A percentile compares a stretch with the other conserved stretches of the same genome.
phyloP scores from a whole-genome alignment of 805 yeast genomes.

The Wickerhamomyces bisporus region DNA sequence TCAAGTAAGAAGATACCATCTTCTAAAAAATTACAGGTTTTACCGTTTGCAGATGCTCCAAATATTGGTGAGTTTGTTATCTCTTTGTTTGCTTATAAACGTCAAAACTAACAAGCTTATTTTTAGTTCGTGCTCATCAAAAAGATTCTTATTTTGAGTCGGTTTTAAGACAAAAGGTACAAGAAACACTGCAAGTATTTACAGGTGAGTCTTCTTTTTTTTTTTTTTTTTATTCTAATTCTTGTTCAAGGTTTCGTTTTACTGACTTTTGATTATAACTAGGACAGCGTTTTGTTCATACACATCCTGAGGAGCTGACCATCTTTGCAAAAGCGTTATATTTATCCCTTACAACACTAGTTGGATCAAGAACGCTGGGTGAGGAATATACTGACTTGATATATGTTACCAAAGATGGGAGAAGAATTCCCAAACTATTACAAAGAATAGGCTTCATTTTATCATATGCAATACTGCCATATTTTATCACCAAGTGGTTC shows the following conservation, averaged over 20 bases:
- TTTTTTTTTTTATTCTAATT: not conserved
- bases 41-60: slow-evolving; percentile 82
- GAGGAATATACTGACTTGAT: slow-evolving; percentile 88
- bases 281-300: slow-evolving; percentile 63
- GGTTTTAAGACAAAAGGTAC: slow-evolving; percentile 47
- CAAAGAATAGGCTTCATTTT: slow-evolving; percentile 55
- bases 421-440: slow-evolving; percentile 37
- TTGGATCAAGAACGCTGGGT: slow-evolving; percentile 80
- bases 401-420: slow-evolving; percentile 54
- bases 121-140: slow-evolving; percentile 75
- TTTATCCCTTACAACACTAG: slow-evolving; percentile 65
- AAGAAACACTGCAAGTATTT: slow-evolving; percentile 47
- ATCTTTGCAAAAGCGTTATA: slow-evolving; percentile 57
- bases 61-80: slow-evolving; percentile 57
- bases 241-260: too few relatives aligned
- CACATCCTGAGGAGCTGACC: slow-evolving; percentile 57
- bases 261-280: too few relatives aligned
- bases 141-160: slow-evolving; percentile 75
- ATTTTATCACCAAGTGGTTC: slow-evolving; percentile 31
- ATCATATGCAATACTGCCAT: slow-evolving; percentile 62
- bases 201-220: slow-evolving; percentile 24
- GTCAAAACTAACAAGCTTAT: slow-evolving; percentile 2
- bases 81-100: too few relatives aligned
- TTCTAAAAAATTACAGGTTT: slow-evolving; percentile 8
- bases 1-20: not conserved